Conservation (phyloP, 2,329 filamentous ascomycete genomes). For the Colletotrichum nymphaeae region DNA sequence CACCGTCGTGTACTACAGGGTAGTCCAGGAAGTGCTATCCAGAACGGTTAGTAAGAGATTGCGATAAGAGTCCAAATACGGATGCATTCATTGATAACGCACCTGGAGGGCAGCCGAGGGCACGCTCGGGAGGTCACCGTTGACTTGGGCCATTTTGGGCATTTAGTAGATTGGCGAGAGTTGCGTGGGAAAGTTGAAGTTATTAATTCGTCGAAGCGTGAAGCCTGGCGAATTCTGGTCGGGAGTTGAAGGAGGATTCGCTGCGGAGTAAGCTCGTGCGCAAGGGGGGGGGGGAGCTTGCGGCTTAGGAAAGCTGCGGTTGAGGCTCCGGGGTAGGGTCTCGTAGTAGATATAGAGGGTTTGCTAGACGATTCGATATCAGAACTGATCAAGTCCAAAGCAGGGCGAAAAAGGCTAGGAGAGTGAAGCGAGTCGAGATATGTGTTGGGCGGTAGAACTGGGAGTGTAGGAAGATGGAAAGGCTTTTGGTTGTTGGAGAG, state of each 20-base stretch:
- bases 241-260: neutral
- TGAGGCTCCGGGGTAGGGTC: neutral
- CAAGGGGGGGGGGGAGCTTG: neutral
- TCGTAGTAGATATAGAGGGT: neutral
- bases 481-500: neutral
- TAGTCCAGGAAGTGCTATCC: slow-evolving; percentile 84
- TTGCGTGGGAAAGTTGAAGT: neutral
- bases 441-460: slow-evolving; percentile 12
- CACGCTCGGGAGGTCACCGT: slow-evolving; percentile 59
- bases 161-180: slow-evolving; percentile 9
- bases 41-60: slow-evolving; percentile 1
- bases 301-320: neutral
- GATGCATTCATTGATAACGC: slow-evolving; percentile 36
- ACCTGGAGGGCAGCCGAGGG: slow-evolving; percentile 64
- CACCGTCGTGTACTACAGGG: slow-evolving; percentile 82
- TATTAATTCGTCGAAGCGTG: neutral
- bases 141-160: slow-evolving; percentile 58
- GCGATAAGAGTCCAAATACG: neutral
- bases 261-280: slow-evolving; percentile 1
- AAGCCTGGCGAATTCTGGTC: neutral
- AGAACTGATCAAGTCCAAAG: neutral
- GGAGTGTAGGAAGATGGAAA: slow-evolving; percentile 10
- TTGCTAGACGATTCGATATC: neutral
- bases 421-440: neutral
- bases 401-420: neutral